Conservation (phyloP, 2,329 filamentous ascomycete species). For the Dothideomycetidae sp. region DNA sequence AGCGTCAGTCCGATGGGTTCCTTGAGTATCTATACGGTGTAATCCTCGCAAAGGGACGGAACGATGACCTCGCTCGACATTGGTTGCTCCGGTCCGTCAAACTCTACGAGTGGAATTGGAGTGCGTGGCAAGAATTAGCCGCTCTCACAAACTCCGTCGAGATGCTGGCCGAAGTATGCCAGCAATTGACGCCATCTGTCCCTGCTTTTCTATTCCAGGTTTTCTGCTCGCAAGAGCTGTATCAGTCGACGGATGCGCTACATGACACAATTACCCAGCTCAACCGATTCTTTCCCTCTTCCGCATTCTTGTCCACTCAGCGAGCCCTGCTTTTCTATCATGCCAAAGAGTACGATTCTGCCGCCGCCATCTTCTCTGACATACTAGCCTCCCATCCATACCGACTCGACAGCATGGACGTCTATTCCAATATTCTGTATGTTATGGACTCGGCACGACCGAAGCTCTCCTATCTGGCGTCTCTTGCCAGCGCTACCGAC, state of each 20-base stretch:
- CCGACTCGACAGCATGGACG: slow-evolving; percentile 77
- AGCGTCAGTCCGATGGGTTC: slow-evolving; percentile 56
- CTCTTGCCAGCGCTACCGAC: slow-evolving; percentile 79
- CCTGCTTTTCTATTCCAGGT: slow-evolving; percentile 91
- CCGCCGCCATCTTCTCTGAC: slow-evolving; percentile 50
- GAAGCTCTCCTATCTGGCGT: slow-evolving; percentile 82
- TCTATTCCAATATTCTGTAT: slow-evolving; percentile 95
- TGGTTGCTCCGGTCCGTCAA: slow-evolving; percentile 84
- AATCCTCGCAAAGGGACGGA: slow-evolving; percentile 79
- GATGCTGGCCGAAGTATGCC: slow-evolving; percentile 45
- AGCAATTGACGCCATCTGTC: slow-evolving; percentile 72
- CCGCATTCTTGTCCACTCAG: slow-evolving; percentile 81
- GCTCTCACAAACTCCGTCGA: slow-evolving; percentile 65
- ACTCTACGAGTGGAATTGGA: slow-evolving; percentile 90
- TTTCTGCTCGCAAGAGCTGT: slow-evolving; percentile 80
- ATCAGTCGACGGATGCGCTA: slow-evolving; percentile 64
- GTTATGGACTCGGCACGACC: slow-evolving; percentile 68
- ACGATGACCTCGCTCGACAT: slow-evolving; percentile 67
- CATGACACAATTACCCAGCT: slow-evolving; percentile 65
- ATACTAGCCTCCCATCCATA: slow-evolving; percentile 53
- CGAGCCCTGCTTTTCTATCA: slow-evolving; percentile 82
- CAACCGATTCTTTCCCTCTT: slow-evolving; percentile 69
- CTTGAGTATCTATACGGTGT: slow-evolving; percentile 87
- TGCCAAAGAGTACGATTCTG: slow-evolving; percentile 59
- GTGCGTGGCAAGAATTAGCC: slow-evolving; percentile 86